Conservation (phyloP, 164 flowering plant species). For the Paratinospora sagittata region DNA sequence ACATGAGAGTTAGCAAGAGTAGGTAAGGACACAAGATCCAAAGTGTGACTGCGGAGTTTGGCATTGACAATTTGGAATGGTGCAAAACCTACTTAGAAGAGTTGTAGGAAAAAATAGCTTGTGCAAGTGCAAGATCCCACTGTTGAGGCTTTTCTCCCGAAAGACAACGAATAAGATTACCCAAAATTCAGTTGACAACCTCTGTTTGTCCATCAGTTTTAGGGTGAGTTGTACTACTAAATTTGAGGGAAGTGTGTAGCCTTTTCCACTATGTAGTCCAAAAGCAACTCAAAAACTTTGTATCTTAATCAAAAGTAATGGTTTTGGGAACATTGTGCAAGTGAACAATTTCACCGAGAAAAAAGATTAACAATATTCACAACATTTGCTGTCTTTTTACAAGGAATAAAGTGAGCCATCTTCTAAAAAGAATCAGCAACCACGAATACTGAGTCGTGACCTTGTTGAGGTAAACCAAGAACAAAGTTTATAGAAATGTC, state of each 20-base stretch:
- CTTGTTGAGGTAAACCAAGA: background rate
- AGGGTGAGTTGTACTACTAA: background rate
- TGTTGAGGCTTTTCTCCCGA: background rate
- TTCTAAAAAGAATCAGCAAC: background rate
- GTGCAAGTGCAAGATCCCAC: background rate
- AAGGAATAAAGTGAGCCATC: background rate
- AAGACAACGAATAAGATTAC: background rate
- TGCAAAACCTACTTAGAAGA: background rate
- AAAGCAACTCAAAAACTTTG: background rate
- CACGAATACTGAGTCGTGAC: background rate
- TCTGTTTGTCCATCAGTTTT: background rate
- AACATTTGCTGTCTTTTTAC: background rate
- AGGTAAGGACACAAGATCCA: background rate
- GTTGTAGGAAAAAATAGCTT: background rate
- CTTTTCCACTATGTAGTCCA: background rate
- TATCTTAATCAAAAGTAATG: background rate
- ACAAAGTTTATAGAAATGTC: background rate
- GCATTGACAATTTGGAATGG: slow-evolving; percentile 3
- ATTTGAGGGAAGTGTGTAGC: background rate
- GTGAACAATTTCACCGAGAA: background rate
- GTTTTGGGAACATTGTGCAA: background rate
- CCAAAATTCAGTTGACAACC: background rate
- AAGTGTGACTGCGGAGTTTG: background rate
- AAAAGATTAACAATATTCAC: background rate
- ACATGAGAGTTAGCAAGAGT: too few species aligned